Base-by-base conservation (phyloP, 2,329 filamentous ascomycete species). In the Neurospora sp. region DNA sequence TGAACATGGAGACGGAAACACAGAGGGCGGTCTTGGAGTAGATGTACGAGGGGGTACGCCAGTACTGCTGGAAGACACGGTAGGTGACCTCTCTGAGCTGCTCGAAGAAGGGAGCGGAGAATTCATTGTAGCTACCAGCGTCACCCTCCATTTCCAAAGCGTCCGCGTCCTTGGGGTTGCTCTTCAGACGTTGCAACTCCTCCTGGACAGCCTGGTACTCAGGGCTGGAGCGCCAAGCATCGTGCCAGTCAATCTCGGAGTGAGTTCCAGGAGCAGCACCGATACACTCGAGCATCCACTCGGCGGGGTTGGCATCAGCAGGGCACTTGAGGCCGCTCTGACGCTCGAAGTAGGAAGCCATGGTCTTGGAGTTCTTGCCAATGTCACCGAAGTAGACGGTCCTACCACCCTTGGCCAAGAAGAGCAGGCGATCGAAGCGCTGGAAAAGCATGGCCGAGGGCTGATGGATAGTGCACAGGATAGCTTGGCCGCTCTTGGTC, bases 381-480 rank as follows among this genome's bases (percentile, higher is more conserved):
- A 95, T 89, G 4, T 92, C 88, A 69, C 91, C 92, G 76, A 93
- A 95, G 82, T 96, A 96, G 66, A 95, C 90, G 1, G 91, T 93
- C 77, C 84, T 87, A 69, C 92, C 92, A 69, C 92, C 92, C 76
- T 87, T 89, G 40, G 89, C 89, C 17, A 96, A 82, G 82, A 96
- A 92, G 39, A 95, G 84, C 8, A 96, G 86, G 70, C 91, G 87
- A 76, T 96, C 92, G 78, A 96, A 97, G 70, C 92, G 91, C 79
- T 97, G 92, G 83, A 97, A 97, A 68, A 97, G 85, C 86, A 97
- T 93, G 40, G 94, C 93, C 15, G 92, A 96, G n/a, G 95, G 95
- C 80, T 98, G 95, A 79, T 98, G 95, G 72, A 97, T 97, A 0
- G 95, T 97, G 82, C 93, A 97, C n/a, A 97, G 88, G 80, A 97